A percentile compares a stretch with the other conserved stretches of the same genome.
phyloP scores from a whole-genome alignment of 2,329 filamentous ascomycete genomes.

The Thermochaetoides dissita region DNA sequence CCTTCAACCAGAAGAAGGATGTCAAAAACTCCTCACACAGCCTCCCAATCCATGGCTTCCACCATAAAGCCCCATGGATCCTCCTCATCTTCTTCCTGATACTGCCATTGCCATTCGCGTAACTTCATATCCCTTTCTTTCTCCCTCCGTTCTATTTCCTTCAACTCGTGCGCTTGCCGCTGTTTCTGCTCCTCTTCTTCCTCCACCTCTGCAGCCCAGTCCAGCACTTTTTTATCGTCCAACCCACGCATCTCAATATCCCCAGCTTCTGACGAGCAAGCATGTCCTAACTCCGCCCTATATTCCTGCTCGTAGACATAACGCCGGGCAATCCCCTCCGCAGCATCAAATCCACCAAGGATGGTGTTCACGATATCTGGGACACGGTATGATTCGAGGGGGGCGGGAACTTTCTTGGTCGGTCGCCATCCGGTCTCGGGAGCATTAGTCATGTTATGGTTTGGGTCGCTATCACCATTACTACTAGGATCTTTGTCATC shows the following conservation, averaged over 20 bases:
- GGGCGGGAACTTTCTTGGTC: slow-evolving; percentile 12
- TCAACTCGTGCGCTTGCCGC: no score
- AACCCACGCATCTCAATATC: slow-evolving; percentile 5
- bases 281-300: no score
- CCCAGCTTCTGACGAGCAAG: slow-evolving; percentile 13
- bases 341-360: slow-evolving; percentile 44
- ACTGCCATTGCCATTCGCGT: no score
- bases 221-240: slow-evolving; percentile 12
- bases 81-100: no score
- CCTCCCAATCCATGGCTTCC: slow-evolving; percentile 47
- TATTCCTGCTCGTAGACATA: no score
- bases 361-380: slow-evolving; percentile 44
- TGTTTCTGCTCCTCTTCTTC: slow-evolving; percentile 7
- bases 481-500: slow-evolving; percentile 14
- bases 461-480: slow-evolving; percentile 4
- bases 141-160: no score
- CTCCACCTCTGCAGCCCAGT: slow-evolving; percentile 13
- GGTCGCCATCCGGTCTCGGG: neutral
- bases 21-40: slow-evolving; percentile 14
- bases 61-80: slow-evolving; percentile 39
- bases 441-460: neutral
- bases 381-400: slow-evolving; percentile 47
- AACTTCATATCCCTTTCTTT: no score
- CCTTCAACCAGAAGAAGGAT: neutral
- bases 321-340: slow-evolving; percentile 32